Base-by-base conservation (phyloP, 805 yeast genomes). In the Yarrowia sp. region DNA sequence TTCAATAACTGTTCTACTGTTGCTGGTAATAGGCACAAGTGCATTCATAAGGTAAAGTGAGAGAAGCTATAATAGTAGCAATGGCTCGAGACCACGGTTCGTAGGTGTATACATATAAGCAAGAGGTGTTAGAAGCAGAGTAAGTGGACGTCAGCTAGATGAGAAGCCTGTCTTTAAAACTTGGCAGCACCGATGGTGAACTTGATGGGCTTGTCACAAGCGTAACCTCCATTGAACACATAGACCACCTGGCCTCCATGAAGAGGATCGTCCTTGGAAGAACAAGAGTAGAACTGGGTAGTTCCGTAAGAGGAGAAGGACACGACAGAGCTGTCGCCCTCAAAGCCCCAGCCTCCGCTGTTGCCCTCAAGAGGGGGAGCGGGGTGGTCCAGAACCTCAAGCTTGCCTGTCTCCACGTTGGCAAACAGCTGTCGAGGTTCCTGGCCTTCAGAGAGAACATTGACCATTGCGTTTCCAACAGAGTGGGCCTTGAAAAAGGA, bases 141-240 rank as follows among this genome's bases (percentile, higher is more conserved):
- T 1, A 8, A 36, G 38, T 36, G 38, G 40, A 10, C 3, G 10
- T 15, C 7, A 35, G 55, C 55, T n/a, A 48, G 10, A 1, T 26
- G 22, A 14, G 38, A 7, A 14, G 11, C 12, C 16, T 3, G 9
- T 3, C 10, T 7, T n/a, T 52, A 52, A 11, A 36, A 35, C 58
- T 38, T 53, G 43, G 58, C 32, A 7, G 43, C 58, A 35, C 43
- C 58, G 38, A 53, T 38, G 43, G 58, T 53, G 43, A 53, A 53
- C 43, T 53, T 38, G 45, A 53, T 40, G 59, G 59, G 59, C 16
- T 53, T 14, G 32, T 19, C 16, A 10, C 59, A 53, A 8, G 59
- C 59, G 45, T 53, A 53, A 7, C 42, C 59, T 8, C 59, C 59
- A 19, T 53, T 53, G 43, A 36, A 36, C 7, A 38, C 59, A 12